Evolutionary conservation across 257 asterid species (phyloP).

Genomic region (Gardenia jasminoides): DNA sequence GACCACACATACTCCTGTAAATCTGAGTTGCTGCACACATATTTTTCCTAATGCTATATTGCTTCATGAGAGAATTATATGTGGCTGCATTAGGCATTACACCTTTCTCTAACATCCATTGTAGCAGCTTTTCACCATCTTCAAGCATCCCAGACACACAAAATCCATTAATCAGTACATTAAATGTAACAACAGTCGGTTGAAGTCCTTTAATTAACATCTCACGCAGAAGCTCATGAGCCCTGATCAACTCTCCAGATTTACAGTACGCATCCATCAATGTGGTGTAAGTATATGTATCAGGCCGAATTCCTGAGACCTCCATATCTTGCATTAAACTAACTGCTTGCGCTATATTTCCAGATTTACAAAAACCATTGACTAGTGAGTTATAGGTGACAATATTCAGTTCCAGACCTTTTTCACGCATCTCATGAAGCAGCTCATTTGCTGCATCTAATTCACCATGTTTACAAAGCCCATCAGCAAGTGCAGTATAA

Average conservation of each 20-base stretch:
- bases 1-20: conserved; percentile 51
- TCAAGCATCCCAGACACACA: conserved; percentile 75
- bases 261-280: conserved; percentile 91
- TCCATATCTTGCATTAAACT: conserved; percentile 76
- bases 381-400: conserved; percentile 75
- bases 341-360: conserved; percentile 60
- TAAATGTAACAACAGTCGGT: conserved; percentile 89
- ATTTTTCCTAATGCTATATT: conserved; percentile 67
- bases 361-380: conserved; percentile 86
- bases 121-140: conserved; percentile 71
- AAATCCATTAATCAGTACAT: conserved; percentile 85
- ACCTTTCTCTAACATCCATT: conserved; percentile 86
- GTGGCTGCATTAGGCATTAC: conserved; percentile 81
- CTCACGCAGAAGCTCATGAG: conserved; percentile 72
- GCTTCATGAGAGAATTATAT: conserved; percentile 76
- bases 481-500: conserved; percentile 87
- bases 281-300: conserved; percentile 74
- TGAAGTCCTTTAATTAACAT: conserved; percentile 68
- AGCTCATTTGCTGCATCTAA: conserved; percentile 80
- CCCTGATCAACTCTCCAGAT: conserved; percentile 64
- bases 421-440: conserved; percentile 66
- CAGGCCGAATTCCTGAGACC: conserved; percentile 63
- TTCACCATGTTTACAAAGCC: conserved; percentile 90
- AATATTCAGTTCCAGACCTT: conserved; percentile 70
- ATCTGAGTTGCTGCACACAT: conserved; percentile 57